These are phyloP conservation scores for Colletotrichum sidae DNA, from an alignment of 2,329 filamentous ascomycete species.

Conservation along the genomic window DNA sequence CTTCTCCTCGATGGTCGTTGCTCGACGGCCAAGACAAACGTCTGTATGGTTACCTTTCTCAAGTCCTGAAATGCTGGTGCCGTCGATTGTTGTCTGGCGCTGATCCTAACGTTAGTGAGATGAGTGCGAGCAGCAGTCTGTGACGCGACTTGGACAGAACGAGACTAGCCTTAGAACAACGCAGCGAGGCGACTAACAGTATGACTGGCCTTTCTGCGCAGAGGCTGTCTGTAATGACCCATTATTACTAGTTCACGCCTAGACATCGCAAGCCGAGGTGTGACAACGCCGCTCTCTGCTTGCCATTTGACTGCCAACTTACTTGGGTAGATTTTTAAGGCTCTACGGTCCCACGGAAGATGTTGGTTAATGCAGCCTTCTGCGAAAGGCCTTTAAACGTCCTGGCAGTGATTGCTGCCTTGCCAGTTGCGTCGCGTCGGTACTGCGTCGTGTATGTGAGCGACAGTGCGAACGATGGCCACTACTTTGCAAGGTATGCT, in stretches of 20 bases:
- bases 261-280: slow-evolving; percentile 1
- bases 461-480: too few species aligned
- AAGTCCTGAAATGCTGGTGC: too few species aligned
- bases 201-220: slow-evolving; percentile 18
- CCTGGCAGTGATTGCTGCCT: not conserved
- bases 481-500: too few species aligned
- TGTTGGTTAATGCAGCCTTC: not conserved
- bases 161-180: not conserved
- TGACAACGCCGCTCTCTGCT: slow-evolving; percentile 31
- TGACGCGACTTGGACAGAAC: not conserved
- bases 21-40: too few species aligned
- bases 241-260: slow-evolving; percentile 18
- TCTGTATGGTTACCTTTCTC: too few species aligned
- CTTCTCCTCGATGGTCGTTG: too few species aligned
- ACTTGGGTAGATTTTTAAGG: too few species aligned
- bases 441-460: too few species aligned
- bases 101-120: not conserved
- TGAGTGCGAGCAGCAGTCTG: slow-evolving; percentile 1
- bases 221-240: slow-evolving; percentile 32
- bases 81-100: too few species aligned
- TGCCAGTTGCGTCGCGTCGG: not conserved
- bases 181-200: slow-evolving; percentile 11
- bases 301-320: not conserved
- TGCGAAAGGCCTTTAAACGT: not conserved
- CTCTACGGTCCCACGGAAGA: too few species aligned